A percentile compares a stretch with the other conserved stretches of the same genome.
phyloP scores from a whole-genome alignment of 1,139 yeast genomes.

The Lodderomyces orthopsilosis region DNA sequence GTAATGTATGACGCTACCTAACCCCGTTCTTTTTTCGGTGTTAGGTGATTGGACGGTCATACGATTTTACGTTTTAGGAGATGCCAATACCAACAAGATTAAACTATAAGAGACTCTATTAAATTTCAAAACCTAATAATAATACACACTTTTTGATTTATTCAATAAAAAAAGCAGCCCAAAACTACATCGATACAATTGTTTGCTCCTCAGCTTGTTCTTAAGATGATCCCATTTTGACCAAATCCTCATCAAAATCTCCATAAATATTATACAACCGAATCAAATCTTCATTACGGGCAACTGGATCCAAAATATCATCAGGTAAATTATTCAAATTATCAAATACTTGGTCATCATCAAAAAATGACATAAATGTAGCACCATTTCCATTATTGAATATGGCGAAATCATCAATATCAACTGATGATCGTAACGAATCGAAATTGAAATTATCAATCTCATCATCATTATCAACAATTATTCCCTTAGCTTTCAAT shows the following conservation, averaged over 20 bases:
- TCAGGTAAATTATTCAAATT: conserved; percentile 15
- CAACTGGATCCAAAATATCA: conserved; percentile 15
- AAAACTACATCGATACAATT: background rate
- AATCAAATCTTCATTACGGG: conserved; percentile 36
- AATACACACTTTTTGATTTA: background rate
- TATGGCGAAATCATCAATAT: conserved; percentile 6
- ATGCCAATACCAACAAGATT: too few relatives aligned
- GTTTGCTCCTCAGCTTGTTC: background rate
- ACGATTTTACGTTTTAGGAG: too few relatives aligned
- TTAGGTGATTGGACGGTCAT: background rate
- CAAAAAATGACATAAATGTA: conserved; percentile 10
- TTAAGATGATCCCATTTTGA: conserved; percentile 2
- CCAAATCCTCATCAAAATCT: conserved; percentile 22
- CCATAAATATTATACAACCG: conserved; percentile 40
- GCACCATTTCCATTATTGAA: conserved; percentile 6
- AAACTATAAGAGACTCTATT: too few relatives aligned
- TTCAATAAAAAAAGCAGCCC: background rate
- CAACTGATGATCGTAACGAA: background rate
- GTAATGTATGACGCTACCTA: background rate
- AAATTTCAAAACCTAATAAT: background rate
- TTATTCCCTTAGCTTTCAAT: conserved; percentile 6
- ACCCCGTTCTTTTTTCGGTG: background rate
- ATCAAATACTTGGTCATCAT: conserved; percentile 13
- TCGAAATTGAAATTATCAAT: conserved; percentile 5
- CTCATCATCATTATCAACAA: conserved; percentile 2